Evolutionary conservation across 345 rosid species (phyloP), one percentile per base, ranked within the genome.

Genomic region (Citrus trifoliata): DNA sequence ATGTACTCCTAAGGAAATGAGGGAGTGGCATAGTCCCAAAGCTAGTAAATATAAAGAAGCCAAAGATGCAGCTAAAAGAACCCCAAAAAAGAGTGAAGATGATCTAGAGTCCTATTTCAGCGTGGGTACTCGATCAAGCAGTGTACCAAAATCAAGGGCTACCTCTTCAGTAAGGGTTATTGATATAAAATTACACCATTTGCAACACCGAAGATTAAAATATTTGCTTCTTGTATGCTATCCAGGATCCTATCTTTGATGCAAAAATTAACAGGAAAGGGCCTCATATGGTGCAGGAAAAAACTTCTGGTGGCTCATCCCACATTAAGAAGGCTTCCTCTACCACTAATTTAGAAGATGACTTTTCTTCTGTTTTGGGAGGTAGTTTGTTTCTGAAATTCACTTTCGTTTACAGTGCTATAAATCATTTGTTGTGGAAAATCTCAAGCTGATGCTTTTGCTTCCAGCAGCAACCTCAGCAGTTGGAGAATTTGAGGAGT

Each of bases 291-390:
- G 80, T 84, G 16, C 86, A 80, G 40, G 86, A 75, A 84, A 80
- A 83, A n/a, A 71, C 93, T 81, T 79, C 79, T 66, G 90, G 78
- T 66, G 82, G 82, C 75, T 82, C 87, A 70, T 71, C 90, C 76
- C 70, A 83, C 78, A 81, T 79, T 27, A 93, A 82, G 87, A 96
- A 88, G 87, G 90, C 86, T 81, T 88, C 93, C 75, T 80, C 97
- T 74, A 77, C 88, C 53, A 76, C 84, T 53, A 87, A 82, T 84
- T 69, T 91, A 38, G 85, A 84, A 56, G 90, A 89, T 85, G 97
- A 94, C 82, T 81, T 91, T 78, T 88, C 92, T 71, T 86, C 89
- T 66, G 78, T 93, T 73, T 90, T 96, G 88, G 95, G 95, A 87
- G 97, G 97, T 94, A 74, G 40, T 48, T 74, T 65, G 10, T 62